Conservation (phyloP, 768 basidiomycete species). For the Favolaschia claudopus region DNA sequence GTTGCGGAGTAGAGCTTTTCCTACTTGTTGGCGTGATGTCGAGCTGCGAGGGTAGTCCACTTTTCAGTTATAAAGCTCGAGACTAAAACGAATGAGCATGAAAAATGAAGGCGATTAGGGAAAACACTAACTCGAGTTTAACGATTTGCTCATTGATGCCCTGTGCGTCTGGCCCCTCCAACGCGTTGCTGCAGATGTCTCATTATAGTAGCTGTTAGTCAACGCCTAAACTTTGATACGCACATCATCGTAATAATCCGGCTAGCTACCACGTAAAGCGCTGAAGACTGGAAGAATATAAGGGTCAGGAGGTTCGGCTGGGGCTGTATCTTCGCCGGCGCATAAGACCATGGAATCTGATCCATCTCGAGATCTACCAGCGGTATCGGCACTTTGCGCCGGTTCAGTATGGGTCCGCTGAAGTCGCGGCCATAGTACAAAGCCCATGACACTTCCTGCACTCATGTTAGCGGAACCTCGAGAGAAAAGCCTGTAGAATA, state of each 20-base stretch:
- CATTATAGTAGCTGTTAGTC: neutral
- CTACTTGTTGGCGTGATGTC: slow-evolving; percentile 37
- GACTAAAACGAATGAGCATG: neutral
- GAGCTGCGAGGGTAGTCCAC: slow-evolving; percentile 32
- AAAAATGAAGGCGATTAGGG: neutral
- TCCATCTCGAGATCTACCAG: slow-evolving; percentile 44
- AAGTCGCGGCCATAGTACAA: slow-evolving; percentile 52
- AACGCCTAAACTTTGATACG: slow-evolving; percentile 15
- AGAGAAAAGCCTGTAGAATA: neutral
- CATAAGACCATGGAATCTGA: slow-evolving; percentile 38
- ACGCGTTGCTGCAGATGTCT: slow-evolving; percentile 1
- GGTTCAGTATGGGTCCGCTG: slow-evolving; percentile 33
- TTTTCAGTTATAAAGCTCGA: slow-evolving; percentile 33
- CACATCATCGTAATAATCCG: slow-evolving; percentile 44
- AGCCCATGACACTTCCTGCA: slow-evolving; percentile 49
- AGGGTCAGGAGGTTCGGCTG: slow-evolving; percentile 32
- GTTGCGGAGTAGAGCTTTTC: slow-evolving; percentile 35
- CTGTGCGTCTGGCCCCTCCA: neutral
- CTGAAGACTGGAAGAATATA: slow-evolving; percentile 39
- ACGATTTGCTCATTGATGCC: slow-evolving; percentile 21
- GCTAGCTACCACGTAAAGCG: slow-evolving; percentile 39
- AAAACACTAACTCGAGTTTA: slow-evolving; percentile 27
- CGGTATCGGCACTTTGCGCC: slow-evolving; percentile 38
- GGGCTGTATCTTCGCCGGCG: slow-evolving; percentile 35
- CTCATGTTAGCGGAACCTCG: neutral